phyloP scores from a whole-genome alignment of 176 grass and related monocot genomes.

The Otatea glauca region DNA sequence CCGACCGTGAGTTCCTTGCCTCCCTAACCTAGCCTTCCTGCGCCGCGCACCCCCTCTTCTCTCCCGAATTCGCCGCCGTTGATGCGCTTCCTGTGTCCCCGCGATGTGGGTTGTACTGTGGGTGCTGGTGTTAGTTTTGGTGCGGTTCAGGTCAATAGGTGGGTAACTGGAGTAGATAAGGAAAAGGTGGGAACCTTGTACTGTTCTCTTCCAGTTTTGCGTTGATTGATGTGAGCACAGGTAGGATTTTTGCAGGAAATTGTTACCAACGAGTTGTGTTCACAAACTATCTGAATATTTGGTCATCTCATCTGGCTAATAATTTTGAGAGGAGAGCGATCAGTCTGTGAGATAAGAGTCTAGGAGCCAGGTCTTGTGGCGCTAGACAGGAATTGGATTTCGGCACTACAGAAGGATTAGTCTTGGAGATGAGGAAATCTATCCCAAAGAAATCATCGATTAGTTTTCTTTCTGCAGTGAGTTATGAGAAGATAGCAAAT shows the following conservation, averaged over 20 bases:
- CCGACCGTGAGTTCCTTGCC: conserved; percentile 71
- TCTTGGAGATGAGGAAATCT: background rate
- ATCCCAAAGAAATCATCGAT: background rate
- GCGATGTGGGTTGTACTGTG: background rate
- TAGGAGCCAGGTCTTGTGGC: background rate
- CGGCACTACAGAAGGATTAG: background rate
- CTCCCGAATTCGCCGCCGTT: background rate
- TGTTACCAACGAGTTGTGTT: background rate
- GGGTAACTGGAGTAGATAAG: background rate
- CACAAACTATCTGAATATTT: background rate
- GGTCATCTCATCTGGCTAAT: background rate
- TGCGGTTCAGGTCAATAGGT: conserved; percentile 13
- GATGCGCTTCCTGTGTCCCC: conserved; percentile 1
- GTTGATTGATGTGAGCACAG: background rate
- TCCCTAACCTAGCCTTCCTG: background rate
- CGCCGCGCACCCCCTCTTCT: background rate
- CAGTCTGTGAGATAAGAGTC: background rate
- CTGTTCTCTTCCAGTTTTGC: background rate
- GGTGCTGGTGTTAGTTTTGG: conserved; percentile 24
- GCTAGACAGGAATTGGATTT: background rate
- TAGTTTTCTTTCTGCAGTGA: conserved; percentile 1
- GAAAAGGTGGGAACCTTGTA: conserved; percentile 16
- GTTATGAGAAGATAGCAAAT: background rate
- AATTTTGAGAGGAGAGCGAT: background rate
- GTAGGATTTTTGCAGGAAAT: background rate